phyloP scores from a whole-genome alignment of 2,329 filamentous ascomycete species.

The Scortechinia acanthostroma region DNA sequence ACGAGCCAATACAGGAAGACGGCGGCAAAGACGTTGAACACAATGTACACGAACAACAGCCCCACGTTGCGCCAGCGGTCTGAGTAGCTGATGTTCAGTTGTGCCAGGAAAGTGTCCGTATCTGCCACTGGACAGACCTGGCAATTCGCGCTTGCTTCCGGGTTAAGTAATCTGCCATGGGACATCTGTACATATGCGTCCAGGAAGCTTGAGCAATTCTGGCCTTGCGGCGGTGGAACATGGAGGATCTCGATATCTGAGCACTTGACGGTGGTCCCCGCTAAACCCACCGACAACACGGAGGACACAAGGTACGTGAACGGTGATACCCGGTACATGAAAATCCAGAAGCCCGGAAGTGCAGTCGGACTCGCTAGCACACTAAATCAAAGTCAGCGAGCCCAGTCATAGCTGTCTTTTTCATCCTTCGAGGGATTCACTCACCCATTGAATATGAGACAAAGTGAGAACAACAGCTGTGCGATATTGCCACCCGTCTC shows the following conservation, averaged over 20 bases:
- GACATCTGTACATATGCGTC: slow-evolving; percentile 31
- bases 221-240: slow-evolving; percentile 53
- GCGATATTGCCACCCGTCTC: slow-evolving; percentile 72
- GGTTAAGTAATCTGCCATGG: slow-evolving; percentile 47
- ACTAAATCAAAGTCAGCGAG: slow-evolving; percentile 25
- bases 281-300: slow-evolving; percentile 65
- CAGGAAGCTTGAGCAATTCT: slow-evolving; percentile 56
- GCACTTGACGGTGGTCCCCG: slow-evolving; percentile 59
- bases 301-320: slow-evolving; percentile 76
- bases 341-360: slow-evolving; percentile 73
- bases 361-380: slow-evolving; percentile 57
- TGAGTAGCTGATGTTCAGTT: slow-evolving; percentile 40
- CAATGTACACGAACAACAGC: slow-evolving; percentile 48
- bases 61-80: slow-evolving; percentile 67
- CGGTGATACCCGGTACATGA: slow-evolving; percentile 76
- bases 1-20: slow-evolving; percentile 47
- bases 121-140: slow-evolving; percentile 41
- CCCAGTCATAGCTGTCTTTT: slow-evolving; percentile 5
- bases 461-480: slow-evolving; percentile 67
- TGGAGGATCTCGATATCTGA: slow-evolving; percentile 60
- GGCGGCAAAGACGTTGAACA: slow-evolving; percentile 48
- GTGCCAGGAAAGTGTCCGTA: slow-evolving; percentile 41
- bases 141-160: slow-evolving; percentile 38
- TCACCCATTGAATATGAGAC: slow-evolving; percentile 60
- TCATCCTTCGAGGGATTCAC: slow-evolving; percentile 5